Evolutionary conservation across 2,329 filamentous ascomycete species (phyloP), one percentile per base, ranked within the genome.

Genomic region (Aspergillus fumigatiaffinis): DNA sequence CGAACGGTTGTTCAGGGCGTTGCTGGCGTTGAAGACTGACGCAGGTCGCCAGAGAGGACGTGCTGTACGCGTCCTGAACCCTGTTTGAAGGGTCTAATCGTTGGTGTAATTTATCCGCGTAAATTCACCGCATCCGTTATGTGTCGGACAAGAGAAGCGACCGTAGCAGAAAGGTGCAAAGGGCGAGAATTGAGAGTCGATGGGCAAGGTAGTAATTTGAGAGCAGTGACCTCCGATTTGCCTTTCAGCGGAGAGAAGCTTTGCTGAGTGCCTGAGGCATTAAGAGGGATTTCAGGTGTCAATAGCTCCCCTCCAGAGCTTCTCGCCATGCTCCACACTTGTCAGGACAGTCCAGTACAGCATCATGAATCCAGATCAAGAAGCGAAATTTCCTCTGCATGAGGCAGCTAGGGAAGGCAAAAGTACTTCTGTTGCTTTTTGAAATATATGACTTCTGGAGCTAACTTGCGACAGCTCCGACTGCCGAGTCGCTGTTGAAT

Each of bases 331-430:
- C 42, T 46, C 42, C 42, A 21, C 42, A 46, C 41, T 46, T 23
- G 42, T 46, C 42, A 9, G 1, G 8, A 21, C 21, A 44, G 4
- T 4, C n/a, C 9, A 44, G 41, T 35, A 51, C 58, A 56, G 51
- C 63, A 56, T 73, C 42, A 79, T 78, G 75, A 68, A 76, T 57
- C 60, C 72, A 10, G 72, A 76, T 54, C 74, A 78, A 50, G 73
- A 78, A 57, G 79, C 86, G 52, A 91, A 88, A 67, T 97, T 87
- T 66, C 89, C 91, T 28, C 87, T 97, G 47, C 93, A 97, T 71
- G 90, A 90, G 63, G 93, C 93, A 46, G 88, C 89, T 60, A 84
- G 92, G 56, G 91, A 96, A 73, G 92, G 92, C 46, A 89, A 86
- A 79, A 82, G 92, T 96, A 82, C 71, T 82, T 61, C 21, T 51